Conservation (phyloP, 495 filamentous ascomycete genomes). For the Cercophora samala region DNA sequence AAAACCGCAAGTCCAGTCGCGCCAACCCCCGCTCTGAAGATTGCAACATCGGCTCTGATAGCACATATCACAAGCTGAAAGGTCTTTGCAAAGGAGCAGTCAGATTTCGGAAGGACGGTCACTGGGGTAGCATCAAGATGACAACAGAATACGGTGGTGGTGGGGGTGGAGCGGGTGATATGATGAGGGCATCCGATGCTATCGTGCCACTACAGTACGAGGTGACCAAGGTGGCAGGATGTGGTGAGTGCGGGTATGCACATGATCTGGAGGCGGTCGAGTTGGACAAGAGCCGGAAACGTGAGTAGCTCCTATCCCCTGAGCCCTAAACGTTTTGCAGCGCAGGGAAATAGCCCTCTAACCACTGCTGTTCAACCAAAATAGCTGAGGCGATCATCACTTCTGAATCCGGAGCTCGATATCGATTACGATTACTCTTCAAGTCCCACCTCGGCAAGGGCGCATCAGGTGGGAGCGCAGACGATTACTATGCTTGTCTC, state of each 20-base stretch:
- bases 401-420: constrained; percentile 29
- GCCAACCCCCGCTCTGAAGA: constrained; percentile 19
- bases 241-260: constrained; percentile 35
- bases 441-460: constrained; percentile 35
- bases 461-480: constrained; percentile 15
- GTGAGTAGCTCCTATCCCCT: constrained; percentile 22
- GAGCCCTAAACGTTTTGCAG: neutral
- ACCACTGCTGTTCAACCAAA: neutral
- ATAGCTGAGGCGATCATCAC: constrained; percentile 26
- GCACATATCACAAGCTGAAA: constrained; percentile 25
- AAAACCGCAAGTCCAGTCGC: constrained; percentile 12
- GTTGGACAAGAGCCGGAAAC: constrained; percentile 27
- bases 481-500: constrained; percentile 34
- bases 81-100: constrained; percentile 29
- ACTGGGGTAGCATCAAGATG: constrained; percentile 27
- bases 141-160: constrained; percentile 19
- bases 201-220: constrained; percentile 23
- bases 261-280: constrained; percentile 34
- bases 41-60: constrained; percentile 21
- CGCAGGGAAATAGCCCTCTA: neutral
- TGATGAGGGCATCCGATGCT: constrained; percentile 25
- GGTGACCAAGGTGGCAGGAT: constrained; percentile 26
- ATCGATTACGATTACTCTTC: constrained; percentile 38
- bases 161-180: constrained; percentile 16
- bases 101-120: constrained; percentile 22